phyloP scores from a whole-genome alignment of 75 land plant genomes.

The Pinus tabuliformis region DNA sequence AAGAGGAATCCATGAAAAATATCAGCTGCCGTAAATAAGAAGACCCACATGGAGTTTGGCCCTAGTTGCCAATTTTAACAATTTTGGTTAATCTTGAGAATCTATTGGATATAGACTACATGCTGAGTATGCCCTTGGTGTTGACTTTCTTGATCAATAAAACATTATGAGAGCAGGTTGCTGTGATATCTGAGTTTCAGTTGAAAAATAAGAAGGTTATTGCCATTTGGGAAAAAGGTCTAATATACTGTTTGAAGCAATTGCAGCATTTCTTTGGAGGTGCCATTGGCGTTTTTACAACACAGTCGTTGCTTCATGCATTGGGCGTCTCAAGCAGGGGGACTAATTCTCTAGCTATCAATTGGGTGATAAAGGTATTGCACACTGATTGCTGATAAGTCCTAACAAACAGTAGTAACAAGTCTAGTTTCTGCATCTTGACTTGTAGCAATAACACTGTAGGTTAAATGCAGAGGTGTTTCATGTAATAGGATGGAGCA shows the following conservation, averaged over 20 bases:
- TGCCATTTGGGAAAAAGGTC: neutral
- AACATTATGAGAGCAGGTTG: too few relatives aligned
- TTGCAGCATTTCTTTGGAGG: slow-evolving; percentile 53
- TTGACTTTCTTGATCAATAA: too few relatives aligned
- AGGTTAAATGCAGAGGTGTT: neutral
- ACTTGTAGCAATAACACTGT: neutral
- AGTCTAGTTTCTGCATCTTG: neutral
- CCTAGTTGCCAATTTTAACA: too few relatives aligned
- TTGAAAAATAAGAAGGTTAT: neutral
- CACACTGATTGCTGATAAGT: neutral
- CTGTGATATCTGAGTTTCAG: neutral
- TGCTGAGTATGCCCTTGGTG: too few relatives aligned
- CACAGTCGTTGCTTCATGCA: slow-evolving; percentile 44
- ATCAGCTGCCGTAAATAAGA: too few relatives aligned
- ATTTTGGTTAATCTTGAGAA: too few relatives aligned
- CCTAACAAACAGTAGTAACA: neutral
- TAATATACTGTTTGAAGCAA: neutral
- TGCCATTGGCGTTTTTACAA: slow-evolving; percentile 57
- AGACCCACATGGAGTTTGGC: too few relatives aligned
- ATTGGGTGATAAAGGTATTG: slow-evolving; percentile 50
- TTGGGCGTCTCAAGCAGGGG: slow-evolving; percentile 36
- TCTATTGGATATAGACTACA: too few relatives aligned
- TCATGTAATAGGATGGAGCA: slow-evolving; percentile 42
- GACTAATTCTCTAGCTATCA: slow-evolving; percentile 36
- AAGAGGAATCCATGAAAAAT: too few relatives aligned